These are phyloP conservation scores for Scedosporium apiospermum DNA, from an alignment of 2,329 filamentous ascomycete genomes.

Conservation along the genomic window DNA sequence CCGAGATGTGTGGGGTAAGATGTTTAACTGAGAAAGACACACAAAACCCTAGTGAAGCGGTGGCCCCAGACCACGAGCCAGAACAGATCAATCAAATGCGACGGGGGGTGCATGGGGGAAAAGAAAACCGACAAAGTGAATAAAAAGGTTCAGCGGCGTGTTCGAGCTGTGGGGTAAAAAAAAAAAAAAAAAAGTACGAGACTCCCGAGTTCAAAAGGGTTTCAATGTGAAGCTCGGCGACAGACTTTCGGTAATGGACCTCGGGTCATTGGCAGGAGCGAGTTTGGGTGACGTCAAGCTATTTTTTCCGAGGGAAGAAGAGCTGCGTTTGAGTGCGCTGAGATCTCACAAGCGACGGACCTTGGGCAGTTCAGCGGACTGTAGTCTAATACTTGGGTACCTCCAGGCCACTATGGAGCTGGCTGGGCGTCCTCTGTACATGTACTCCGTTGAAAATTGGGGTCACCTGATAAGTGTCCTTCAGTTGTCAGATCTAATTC, in stretches of 20 bases:
- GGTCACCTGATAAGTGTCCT: neutral
- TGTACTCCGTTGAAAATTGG: neutral
- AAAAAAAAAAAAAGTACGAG: neutral
- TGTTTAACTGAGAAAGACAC: too few species aligned
- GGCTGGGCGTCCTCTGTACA: too few species aligned
- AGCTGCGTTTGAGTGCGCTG: too few species aligned
- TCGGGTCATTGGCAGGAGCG: conserved; percentile 1
- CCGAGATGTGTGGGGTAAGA: too few species aligned
- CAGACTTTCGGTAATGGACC: neutral
- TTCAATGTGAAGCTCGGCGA: neutral
- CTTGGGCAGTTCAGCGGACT: too few species aligned
- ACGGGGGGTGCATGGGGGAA: neutral
- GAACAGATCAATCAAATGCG: too few species aligned
- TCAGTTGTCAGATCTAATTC: neutral
- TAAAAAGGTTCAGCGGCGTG: neutral
- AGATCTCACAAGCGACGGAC: too few species aligned
- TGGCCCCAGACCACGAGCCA: too few species aligned
- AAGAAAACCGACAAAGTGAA: neutral
- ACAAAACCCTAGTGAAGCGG: too few species aligned
- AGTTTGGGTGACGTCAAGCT: neutral
- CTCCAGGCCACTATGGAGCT: too few species aligned
- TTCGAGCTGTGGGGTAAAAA: neutral
- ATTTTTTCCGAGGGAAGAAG: neutral
- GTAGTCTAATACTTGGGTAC: too few species aligned
- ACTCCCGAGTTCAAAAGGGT: neutral